These are phyloP conservation scores for Physaria fendleri DNA, from an alignment of 345 rosid species.

Conservation along the genomic window DNA sequence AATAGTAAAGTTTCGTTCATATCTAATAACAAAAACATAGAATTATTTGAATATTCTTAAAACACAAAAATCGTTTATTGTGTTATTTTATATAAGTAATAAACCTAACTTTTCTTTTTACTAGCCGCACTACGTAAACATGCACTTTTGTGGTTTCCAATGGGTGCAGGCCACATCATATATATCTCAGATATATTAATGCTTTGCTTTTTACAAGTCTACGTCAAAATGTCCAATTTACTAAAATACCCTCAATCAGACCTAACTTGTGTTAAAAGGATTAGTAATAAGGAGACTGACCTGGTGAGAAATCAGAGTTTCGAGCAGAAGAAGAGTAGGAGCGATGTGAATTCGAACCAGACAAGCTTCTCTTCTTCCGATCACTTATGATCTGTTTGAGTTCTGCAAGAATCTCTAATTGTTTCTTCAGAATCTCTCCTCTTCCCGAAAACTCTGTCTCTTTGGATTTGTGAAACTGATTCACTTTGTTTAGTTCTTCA, in stretches of 20 bases:
- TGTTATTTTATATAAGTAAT: not conserved
- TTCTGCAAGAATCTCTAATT: constrained; percentile 55
- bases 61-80: not conserved
- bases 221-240: not conserved
- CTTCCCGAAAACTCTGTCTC: constrained; percentile 78
- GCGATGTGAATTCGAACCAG: constrained; percentile 31
- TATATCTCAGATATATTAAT: constrained; percentile 15
- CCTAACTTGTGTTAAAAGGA: constrained; percentile 19
- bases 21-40: not conserved
- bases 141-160: constrained; percentile 23
- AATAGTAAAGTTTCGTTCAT: not conserved
- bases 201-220: constrained; percentile 21
- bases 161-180: constrained; percentile 25
- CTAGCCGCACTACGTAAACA: constrained; percentile 29
- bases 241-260: constrained; percentile 4
- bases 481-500: constrained; percentile 78
- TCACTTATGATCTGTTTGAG: constrained; percentile 50
- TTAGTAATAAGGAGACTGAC: constrained; percentile 28
- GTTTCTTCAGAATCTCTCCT: constrained; percentile 70
- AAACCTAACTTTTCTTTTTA: constrained; percentile 19
- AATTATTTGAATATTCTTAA: not conserved
- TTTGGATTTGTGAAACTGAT: constrained; percentile 63
- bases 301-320: constrained; percentile 51
- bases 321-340: constrained; percentile 47
- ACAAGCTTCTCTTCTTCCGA: constrained; percentile 37